phyloP scores from a whole-genome alignment of 352 stramenopile genomes.

The Phytophthora chlamydospora region DNA sequence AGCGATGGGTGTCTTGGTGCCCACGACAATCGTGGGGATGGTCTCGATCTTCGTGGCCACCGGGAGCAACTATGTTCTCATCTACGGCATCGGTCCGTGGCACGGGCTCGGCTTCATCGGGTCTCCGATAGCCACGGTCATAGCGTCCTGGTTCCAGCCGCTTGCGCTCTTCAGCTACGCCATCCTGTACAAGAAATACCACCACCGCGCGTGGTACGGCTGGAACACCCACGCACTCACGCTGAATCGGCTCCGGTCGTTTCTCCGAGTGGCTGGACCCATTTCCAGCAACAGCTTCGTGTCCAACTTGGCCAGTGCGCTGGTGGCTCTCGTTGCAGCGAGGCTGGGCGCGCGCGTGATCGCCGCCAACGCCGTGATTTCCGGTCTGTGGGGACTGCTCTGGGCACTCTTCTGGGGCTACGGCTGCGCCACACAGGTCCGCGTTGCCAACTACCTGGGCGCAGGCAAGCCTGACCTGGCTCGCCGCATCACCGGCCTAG shows the following conservation, averaged over 20 bases:
- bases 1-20: conserved; percentile 64
- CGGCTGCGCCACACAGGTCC: conserved; percentile 77
- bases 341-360: conserved; percentile 64
- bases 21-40: conserved; percentile 69
- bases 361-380: conserved; percentile 74
- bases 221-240: conserved; percentile 63
- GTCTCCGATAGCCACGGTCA: conserved; percentile 77
- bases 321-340: conserved; percentile 72
- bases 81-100: conserved; percentile 66
- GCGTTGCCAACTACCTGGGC: conserved; percentile 79
- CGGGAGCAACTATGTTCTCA: conserved; percentile 72
- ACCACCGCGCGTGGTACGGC: conserved; percentile 60
- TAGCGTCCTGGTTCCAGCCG: conserved; percentile 83
- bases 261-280: conserved; percentile 58
- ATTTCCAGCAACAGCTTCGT: conserved; percentile 79
- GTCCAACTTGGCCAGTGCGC: conserved; percentile 70
- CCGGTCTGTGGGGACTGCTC: conserved; percentile 67
- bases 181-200: conserved; percentile 64
- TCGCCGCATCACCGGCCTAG: conserved; percentile 57
- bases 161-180: conserved; percentile 61
- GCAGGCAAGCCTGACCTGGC: conserved; percentile 56
- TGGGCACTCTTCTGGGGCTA: conserved; percentile 86
- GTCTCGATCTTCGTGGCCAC: conserved; percentile 66
- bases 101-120: conserved; percentile 71
- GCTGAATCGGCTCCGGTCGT: conserved; percentile 44